Evolutionary conservation across 768 basidiomycete genomes (phyloP).

Genomic region (Calvatia gigantea): DNA sequence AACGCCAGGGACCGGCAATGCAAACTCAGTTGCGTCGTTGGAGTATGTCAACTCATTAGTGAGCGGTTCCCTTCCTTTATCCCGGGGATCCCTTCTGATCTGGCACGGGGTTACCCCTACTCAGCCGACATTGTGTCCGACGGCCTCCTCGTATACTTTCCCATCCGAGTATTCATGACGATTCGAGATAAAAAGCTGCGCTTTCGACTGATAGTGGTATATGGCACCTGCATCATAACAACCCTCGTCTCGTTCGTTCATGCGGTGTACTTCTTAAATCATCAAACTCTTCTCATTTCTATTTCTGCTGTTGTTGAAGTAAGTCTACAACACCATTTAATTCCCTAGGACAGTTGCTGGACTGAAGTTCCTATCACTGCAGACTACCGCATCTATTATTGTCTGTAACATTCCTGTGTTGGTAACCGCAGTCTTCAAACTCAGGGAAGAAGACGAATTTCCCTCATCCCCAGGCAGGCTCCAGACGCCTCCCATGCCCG

Average conservation of each 20-base stretch:
- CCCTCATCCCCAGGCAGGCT: neutral
- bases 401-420: conserved; percentile 39
- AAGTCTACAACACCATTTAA: neutral
- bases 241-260: conserved; percentile 47
- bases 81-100: neutral
- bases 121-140: conserved; percentile 50
- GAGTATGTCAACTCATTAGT: conserved; percentile 2
- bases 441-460: neutral
- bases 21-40: neutral
- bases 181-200: conserved; percentile 36
- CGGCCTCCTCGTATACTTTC: conserved; percentile 38
- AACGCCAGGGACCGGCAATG: neutral
- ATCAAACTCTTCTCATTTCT: conserved; percentile 26
- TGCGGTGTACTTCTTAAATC: conserved; percentile 35
- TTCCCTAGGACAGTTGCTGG: neutral
- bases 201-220: conserved; percentile 41
- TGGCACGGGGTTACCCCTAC: neutral
- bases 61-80: neutral
- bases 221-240: conserved; percentile 51
- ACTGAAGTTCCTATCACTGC: neutral
- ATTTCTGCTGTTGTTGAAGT: conserved; percentile 44
- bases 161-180: conserved; percentile 39
- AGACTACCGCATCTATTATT: conserved; percentile 33
- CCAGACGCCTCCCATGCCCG: no score
- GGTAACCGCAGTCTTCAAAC: conserved; percentile 20